These are phyloP conservation scores for Moesziomyces globuligerus DNA, from an alignment of 1,284 basidiomycete genomes.

Conservation along the genomic window DNA sequence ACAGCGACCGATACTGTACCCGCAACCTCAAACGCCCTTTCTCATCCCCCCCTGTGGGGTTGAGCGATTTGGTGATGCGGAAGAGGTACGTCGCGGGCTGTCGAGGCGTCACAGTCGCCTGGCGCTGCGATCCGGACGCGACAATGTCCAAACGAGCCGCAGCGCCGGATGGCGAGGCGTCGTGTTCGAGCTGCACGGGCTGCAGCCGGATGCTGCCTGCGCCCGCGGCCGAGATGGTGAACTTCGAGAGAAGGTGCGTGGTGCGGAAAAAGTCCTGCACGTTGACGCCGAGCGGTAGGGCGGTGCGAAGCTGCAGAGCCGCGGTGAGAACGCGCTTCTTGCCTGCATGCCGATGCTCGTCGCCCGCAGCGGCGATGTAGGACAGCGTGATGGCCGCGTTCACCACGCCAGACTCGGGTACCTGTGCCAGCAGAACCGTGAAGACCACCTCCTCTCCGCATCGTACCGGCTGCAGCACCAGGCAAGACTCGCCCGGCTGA, in stretches of 20 bases:
- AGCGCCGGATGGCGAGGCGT: slow-evolving; percentile 4
- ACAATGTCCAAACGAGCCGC: slow-evolving; percentile 25
- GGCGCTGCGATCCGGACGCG: slow-evolving; percentile 1
- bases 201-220: slow-evolving; percentile 34
- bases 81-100: slow-evolving; percentile 60
- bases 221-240: slow-evolving; percentile 52
- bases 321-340: slow-evolving; percentile 22
- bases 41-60: background rate
- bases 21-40: slow-evolving; percentile 29
- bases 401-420: slow-evolving; percentile 30
- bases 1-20: slow-evolving; percentile 48
- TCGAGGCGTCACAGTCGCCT: slow-evolving; percentile 45
- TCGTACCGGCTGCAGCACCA: slow-evolving; percentile 9
- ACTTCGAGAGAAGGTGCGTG: slow-evolving; percentile 53
- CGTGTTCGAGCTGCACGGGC: slow-evolving; percentile 26
- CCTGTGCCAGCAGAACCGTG: slow-evolving; percentile 26
- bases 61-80: slow-evolving; percentile 23
- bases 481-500: background rate
- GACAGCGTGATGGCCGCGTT: slow-evolving; percentile 23
- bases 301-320: slow-evolving; percentile 25
- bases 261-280: slow-evolving; percentile 66
- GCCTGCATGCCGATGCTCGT: slow-evolving; percentile 14
- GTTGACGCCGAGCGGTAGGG: slow-evolving; percentile 63
- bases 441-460: slow-evolving; percentile 7
- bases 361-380: slow-evolving; percentile 14